Evolutionary conservation across 495 filamentous ascomycete species (phyloP).

Genomic region (Xylaria flabelliformis): DNA sequence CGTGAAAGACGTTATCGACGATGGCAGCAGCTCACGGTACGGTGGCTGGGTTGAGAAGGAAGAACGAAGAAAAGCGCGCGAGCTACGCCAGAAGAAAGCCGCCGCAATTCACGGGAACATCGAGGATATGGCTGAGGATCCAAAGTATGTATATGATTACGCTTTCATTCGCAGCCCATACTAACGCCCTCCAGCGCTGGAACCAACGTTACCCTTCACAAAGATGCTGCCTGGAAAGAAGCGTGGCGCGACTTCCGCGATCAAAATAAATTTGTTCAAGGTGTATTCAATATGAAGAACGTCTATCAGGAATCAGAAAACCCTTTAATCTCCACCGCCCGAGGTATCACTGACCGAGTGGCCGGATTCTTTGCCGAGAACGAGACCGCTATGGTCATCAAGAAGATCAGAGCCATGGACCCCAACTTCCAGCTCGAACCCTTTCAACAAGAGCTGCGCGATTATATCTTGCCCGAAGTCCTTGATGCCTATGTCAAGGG

Average conservation of each 20-base stretch:
- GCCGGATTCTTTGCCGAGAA: conserved; percentile 98
- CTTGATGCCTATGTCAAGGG: conserved; percentile 98
- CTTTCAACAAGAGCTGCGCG: conserved; percentile 91
- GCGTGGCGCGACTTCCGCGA: conserved; percentile 93
- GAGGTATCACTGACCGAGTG: conserved; percentile 89
- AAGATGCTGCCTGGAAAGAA: conserved; percentile 95
- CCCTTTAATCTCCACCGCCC: conserved; percentile 88
- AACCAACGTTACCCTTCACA: conserved; percentile 92
- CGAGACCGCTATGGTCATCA: conserved; percentile 95
- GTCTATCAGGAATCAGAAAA: conserved; percentile 96
- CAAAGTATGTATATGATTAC: conserved; percentile 68
- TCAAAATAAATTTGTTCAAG: conserved; percentile 84
- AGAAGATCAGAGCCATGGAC: conserved; percentile 96
- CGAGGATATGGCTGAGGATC: conserved; percentile 72
- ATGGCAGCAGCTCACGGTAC: conserved; percentile 93
- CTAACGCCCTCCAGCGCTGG: conserved; percentile 70
- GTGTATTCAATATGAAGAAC: conserved; percentile 79
- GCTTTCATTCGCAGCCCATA: background rate
- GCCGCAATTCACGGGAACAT: conserved; percentile 51
- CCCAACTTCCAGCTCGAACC: conserved; percentile 93
- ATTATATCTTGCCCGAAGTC: conserved; percentile 97
- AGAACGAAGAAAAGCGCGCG: conserved; percentile 78
- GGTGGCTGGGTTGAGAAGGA: conserved; percentile 97
- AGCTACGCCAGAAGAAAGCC: conserved; percentile 68
- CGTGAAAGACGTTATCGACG: conserved; percentile 95